phyloP scores from a whole-genome alignment of 1,139 yeast genomes.

The Geotrichum restrictum region DNA sequence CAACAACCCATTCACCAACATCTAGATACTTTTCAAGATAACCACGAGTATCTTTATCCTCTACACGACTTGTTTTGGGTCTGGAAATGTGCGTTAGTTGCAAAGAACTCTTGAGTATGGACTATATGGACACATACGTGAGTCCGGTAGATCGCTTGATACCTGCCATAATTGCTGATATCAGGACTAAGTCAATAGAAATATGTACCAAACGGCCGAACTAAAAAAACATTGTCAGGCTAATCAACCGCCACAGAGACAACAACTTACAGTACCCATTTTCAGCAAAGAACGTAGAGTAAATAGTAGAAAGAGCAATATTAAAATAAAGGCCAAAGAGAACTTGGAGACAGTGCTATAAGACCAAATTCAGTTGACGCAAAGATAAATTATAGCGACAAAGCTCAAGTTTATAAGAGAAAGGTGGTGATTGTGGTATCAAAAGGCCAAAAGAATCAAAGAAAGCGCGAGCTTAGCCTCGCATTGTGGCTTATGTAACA shows the following conservation, averaged over 20 bases:
- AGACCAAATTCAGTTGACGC: background rate
- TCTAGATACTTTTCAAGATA: conserved; percentile 67
- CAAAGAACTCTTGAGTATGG: background rate
- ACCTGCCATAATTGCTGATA: conserved; percentile 85
- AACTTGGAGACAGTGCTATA: background rate
- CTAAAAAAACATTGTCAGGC: conserved; percentile 23
- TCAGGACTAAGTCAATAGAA: conserved; percentile 67
- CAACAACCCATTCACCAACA: conserved; percentile 81
- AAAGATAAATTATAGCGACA: too few relatives aligned
- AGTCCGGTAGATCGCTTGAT: conserved; percentile 84
- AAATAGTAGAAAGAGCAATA: background rate
- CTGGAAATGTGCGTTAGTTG: conserved; percentile 34
- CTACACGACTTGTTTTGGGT: conserved; percentile 38
- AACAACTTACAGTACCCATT: conserved; percentile 14
- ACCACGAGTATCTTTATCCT: conserved; percentile 50
- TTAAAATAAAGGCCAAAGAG: background rate
- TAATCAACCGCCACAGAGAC: background rate
- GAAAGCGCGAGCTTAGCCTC: too few relatives aligned
- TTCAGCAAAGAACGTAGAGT: background rate
- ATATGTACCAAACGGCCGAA: conserved; percentile 49
- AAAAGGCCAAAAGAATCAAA: too few relatives aligned
- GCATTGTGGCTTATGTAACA: too few relatives aligned
- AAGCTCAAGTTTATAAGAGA: too few relatives aligned
- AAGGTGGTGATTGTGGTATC: too few relatives aligned
- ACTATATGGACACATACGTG: conserved; percentile 42